Conservation (phyloP, 2,329 filamentous ascomycete species). For the Clarireedia paspali region DNA sequence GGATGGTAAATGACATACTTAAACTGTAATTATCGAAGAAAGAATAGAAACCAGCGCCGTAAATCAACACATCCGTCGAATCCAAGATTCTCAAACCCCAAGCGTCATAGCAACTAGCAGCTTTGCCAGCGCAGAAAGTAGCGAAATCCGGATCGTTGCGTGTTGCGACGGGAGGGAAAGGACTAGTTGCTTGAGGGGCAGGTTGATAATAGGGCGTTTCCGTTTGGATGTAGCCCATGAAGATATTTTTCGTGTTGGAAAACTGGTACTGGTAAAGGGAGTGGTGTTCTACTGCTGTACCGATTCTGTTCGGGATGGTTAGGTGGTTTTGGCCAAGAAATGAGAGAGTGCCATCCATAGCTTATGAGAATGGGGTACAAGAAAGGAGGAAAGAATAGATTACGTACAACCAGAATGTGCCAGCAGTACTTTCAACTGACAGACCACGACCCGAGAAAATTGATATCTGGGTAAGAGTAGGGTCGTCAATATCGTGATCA, state of each 20-base stretch:
- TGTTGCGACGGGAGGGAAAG: slow-evolving; percentile 40
- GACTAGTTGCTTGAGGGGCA: slow-evolving; percentile 53
- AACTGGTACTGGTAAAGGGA: slow-evolving; percentile 47
- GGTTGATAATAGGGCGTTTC: slow-evolving; percentile 50
- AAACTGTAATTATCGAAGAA: slow-evolving; percentile 51
- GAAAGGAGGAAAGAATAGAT: slow-evolving; percentile 17
- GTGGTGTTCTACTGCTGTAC: slow-evolving; percentile 44
- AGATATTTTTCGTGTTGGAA: slow-evolving; percentile 27
- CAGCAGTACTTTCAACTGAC: slow-evolving; percentile 28
- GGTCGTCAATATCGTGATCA: slow-evolving; percentile 34
- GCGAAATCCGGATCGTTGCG: slow-evolving; percentile 43
- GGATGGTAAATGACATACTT: slow-evolving; percentile 10
- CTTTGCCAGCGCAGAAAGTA: slow-evolving; percentile 31
- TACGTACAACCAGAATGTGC: slow-evolving; percentile 42
- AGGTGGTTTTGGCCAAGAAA: slow-evolving; percentile 53
- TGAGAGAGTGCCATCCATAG: slow-evolving; percentile 31
- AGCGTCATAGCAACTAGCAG: slow-evolving; percentile 43
- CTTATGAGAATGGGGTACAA: too few relatives aligned
- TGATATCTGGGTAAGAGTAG: slow-evolving; percentile 45
- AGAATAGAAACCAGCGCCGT: slow-evolving; percentile 48
- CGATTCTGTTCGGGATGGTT: slow-evolving; percentile 61
- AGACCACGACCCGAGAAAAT: slow-evolving; percentile 40
- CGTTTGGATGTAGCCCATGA: slow-evolving; percentile 22
- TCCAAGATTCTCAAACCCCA: slow-evolving; percentile 58
- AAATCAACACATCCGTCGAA: slow-evolving; percentile 39